Evolutionary conservation across 2,329 filamentous ascomycete species (phyloP).

Genomic region (Capronia epimyces): DNA sequence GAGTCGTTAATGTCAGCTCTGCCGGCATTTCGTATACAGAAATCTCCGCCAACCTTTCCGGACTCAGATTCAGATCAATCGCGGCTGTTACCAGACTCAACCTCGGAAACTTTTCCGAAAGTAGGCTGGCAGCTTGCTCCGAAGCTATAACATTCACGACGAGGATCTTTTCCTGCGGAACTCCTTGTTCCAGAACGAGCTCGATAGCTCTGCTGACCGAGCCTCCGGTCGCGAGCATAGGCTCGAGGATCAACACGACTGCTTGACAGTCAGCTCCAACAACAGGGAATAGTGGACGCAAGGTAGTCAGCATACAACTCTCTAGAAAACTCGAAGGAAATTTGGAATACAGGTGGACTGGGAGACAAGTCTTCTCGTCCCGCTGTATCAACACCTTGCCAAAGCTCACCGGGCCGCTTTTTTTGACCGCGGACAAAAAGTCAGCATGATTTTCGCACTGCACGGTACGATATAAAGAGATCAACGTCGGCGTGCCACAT

Average conservation of each 20-base stretch:
- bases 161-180: constrained; percentile 6
- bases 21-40: constrained; percentile 1
- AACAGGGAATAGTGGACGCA: neutral
- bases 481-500: no score
- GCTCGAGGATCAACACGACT: constrained; percentile 9
- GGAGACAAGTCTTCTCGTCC: constrained; percentile 32
- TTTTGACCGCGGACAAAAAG: neutral
- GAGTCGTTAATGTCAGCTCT: neutral
- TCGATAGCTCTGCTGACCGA: constrained; percentile 11
- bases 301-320: constrained; percentile 15
- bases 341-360: constrained; percentile 33
- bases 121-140: neutral
- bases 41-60: constrained; percentile 5
- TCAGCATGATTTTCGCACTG: neutral
- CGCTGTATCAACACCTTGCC: constrained; percentile 36
- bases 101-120: constrained; percentile 6
- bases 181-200: constrained; percentile 2
- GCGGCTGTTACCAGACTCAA: constrained; percentile 9
- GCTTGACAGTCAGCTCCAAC: no score
- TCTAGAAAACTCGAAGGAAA: constrained; percentile 28
- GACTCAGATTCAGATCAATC: constrained; percentile 5
- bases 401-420: constrained; percentile 31
- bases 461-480: neutral
- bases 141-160: constrained; percentile 8
- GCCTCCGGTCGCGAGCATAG: constrained; percentile 13